Conservation (phyloP, 2,329 filamentous ascomycete genomes). For the Colletotrichum gigasporum region DNA sequence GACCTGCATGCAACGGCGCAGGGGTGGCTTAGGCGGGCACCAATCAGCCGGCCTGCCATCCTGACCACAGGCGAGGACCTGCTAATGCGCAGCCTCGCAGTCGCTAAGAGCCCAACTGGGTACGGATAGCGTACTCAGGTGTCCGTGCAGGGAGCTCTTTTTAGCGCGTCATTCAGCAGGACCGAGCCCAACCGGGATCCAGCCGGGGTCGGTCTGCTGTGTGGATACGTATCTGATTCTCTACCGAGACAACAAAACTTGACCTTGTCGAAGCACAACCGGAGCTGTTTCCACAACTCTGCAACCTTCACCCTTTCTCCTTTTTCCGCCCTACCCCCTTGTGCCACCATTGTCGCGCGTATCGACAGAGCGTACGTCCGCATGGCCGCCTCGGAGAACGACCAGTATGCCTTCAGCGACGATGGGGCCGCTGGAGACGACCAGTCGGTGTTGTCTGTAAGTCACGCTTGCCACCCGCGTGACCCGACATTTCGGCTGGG, state of each 20-base stretch:
- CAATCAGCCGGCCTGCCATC: constrained; percentile 19
- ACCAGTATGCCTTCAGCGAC: constrained; percentile 55
- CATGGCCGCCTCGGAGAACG: constrained; percentile 54
- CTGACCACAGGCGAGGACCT: not conserved
- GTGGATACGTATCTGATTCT: constrained; percentile 31
- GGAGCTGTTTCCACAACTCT: constrained; percentile 18
- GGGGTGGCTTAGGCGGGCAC: constrained; percentile 22
- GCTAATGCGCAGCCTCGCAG: not conserved
- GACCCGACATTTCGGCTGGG: constrained; percentile 24
- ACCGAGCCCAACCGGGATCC: constrained; percentile 18
- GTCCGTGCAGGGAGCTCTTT: constrained; percentile 21
- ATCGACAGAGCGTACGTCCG: constrained; percentile 30
- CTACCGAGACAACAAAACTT: constrained; percentile 32
- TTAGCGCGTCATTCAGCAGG: constrained; percentile 27
- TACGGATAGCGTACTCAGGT: constrained; percentile 4
- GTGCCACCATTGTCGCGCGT: constrained; percentile 27
- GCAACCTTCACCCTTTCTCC: not conserved
- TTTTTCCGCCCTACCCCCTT: constrained; percentile 4
- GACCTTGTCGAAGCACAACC: constrained; percentile 26
- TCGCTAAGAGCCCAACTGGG: not conserved
- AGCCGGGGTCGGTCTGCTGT: constrained; percentile 23
- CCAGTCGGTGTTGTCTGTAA: constrained; percentile 54
- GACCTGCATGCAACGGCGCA: constrained; percentile 11
- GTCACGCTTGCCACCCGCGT: constrained; percentile 26
- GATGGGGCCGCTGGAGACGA: constrained; percentile 57